Conservation (phyloP, 1,139 yeast genomes). For the Groenewaldozyma sp. region DNA sequence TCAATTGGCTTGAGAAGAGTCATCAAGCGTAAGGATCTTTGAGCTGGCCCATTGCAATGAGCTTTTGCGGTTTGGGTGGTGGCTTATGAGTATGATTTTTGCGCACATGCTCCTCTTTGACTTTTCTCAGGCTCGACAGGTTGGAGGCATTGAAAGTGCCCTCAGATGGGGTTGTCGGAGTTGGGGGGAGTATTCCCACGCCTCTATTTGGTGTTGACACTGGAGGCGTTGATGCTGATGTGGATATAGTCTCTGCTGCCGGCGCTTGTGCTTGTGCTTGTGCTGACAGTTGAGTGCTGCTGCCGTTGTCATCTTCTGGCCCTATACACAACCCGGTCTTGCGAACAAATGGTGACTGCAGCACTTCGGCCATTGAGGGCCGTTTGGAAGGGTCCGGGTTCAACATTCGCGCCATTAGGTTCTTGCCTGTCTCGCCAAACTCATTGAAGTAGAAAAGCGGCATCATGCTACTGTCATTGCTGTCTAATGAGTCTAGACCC, state of each 20-base stretch:
- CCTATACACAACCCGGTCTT: constrained; percentile 54
- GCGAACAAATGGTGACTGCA: constrained; percentile 75
- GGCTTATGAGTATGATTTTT: constrained; percentile 19
- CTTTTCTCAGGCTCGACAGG: constrained; percentile 8
- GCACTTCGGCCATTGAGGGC: constrained; percentile 62
- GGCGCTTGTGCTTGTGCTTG: background rate
- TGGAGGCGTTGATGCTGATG: background rate
- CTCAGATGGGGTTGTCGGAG: constrained; percentile 4
- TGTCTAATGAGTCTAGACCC: background rate
- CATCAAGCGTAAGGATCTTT: constrained; percentile 12
- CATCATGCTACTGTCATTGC: constrained; percentile 1
- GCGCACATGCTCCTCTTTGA: constrained; percentile 12
- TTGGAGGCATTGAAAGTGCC: constrained; percentile 12
- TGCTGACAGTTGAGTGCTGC: background rate
- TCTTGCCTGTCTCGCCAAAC: constrained; percentile 23
- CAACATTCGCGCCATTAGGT: constrained; percentile 35
- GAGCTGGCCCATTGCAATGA: constrained; percentile 12
- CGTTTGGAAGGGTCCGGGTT: constrained; percentile 69
- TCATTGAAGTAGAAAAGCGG: constrained; percentile 19
- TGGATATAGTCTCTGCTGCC: background rate
- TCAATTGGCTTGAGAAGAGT: too few relatives aligned
- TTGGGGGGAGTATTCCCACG: constrained; percentile 14
- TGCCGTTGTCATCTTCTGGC: constrained; percentile 30
- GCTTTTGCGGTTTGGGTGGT: constrained; percentile 14
- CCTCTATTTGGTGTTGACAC: background rate